A percentile compares a stretch with the other conserved stretches of the same genome.
Evolutionary conservation across 2,329 filamentous ascomycete genomes (phyloP).

Genomic region (Trichophyton schoenleinii): DNA sequence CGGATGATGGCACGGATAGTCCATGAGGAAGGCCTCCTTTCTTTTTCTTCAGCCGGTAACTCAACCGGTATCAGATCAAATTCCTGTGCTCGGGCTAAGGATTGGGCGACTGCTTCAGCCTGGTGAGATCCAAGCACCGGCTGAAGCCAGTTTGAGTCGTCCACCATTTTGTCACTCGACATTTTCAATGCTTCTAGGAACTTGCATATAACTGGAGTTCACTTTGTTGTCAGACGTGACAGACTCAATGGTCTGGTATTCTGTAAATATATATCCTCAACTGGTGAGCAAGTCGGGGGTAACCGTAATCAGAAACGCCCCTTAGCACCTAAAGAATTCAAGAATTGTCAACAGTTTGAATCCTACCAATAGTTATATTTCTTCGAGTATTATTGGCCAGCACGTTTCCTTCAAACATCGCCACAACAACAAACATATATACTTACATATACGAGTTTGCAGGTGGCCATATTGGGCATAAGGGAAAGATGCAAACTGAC

Average conservation of each 20-base stretch:
- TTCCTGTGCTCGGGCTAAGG: neutral
- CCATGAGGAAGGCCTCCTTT: neutral
- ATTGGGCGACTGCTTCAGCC: neutral
- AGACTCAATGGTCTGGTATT: neutral
- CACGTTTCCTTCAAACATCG: too few relatives aligned
- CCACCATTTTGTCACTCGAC: neutral
- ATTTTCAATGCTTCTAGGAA: neutral
- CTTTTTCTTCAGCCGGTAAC: neutral
- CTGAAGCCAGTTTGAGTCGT: neutral
- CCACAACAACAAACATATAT: too few relatives aligned
- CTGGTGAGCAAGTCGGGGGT: neutral
- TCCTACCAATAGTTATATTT: too few relatives aligned
- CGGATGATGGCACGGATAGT: constrained; percentile 1
- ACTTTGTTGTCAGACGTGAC: neutral
- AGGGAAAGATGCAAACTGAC: too few relatives aligned
- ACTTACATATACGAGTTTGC: too few relatives aligned
- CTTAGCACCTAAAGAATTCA: too few relatives aligned
- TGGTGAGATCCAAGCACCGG: neutral
- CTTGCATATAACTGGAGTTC: neutral
- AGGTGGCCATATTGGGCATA: too few relatives aligned
- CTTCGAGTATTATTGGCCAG: too few relatives aligned
- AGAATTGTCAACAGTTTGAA: too few relatives aligned
- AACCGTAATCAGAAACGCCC: too few relatives aligned
- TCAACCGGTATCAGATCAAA: neutral
- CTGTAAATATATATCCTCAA: neutral